Evolutionary conservation across 2,329 filamentous ascomycete genomes (phyloP).

Genomic region (Cladorrhinum sp.): DNA sequence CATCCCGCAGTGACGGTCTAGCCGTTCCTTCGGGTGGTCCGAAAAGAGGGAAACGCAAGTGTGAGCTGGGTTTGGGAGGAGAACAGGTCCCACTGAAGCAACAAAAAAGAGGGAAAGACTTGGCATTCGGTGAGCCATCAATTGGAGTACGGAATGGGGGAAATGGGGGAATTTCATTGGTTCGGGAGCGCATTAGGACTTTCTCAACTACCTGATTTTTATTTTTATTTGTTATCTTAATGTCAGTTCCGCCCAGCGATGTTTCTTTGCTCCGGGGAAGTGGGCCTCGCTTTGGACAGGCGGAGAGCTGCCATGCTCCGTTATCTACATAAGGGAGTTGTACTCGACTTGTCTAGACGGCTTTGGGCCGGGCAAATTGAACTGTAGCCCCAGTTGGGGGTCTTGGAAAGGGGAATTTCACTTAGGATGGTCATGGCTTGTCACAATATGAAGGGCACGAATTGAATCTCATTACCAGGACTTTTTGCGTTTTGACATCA

Average conservation of each 20-base stretch:
- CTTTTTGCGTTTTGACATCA: too few species aligned
- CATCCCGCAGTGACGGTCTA: neutral
- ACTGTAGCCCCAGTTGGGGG: too few species aligned
- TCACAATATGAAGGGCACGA: too few species aligned
- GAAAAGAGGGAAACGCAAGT: neutral
- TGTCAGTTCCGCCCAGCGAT: neutral
- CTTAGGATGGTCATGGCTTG: too few species aligned
- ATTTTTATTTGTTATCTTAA: neutral
- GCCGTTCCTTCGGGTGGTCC: neutral
- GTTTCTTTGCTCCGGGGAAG: neutral
- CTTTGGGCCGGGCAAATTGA: too few species aligned
- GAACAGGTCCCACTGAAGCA: neutral
- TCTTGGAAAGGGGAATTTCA: too few species aligned
- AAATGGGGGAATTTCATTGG: conserved; percentile 3
- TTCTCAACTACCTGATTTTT: conserved; percentile 4
- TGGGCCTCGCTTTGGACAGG: neutral
- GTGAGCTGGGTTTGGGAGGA: neutral
- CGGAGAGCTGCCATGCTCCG: neutral
- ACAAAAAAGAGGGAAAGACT: neutral
- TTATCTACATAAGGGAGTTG: too few species aligned
- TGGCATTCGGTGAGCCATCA: neutral
- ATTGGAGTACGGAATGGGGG: neutral
- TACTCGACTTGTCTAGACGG: too few species aligned
- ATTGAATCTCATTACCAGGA: too few species aligned
- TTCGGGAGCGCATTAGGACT: neutral